Evolutionary conservation across 257 asterid genomes (phyloP), one percentile per base, ranked within the genome.

Genomic region (Solanum pinnatisectum): DNA sequence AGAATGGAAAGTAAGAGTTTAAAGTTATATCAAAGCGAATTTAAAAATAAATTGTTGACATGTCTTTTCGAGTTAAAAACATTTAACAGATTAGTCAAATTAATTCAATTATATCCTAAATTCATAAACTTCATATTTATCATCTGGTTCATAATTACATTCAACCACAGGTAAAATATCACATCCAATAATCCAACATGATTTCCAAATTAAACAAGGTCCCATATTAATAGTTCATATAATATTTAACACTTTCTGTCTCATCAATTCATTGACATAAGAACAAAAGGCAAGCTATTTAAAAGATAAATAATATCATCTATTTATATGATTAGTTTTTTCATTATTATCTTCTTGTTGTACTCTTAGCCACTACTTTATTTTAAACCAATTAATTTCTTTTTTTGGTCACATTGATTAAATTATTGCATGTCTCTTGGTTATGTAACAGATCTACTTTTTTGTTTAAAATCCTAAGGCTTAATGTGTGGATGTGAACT

Each of bases 191-290:
- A 27, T 81, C 16, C 6, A 9, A 14, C 85, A 46, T 81, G 85
- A 16, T 81, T 30, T 81, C 16, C 81, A 73, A 35, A 35, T 27
- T 27, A 81, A 81, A 22, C 39, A 59, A 91, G 90, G 85, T 16
- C 85, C 68, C 72, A 46, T 86, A 83, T 84, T 46, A 81, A 20
- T 84, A 36, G 12, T 84, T 16, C 23, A 86, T 72, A 78, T 36
- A 74, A 74, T 83, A 20, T 83, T 68, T 27, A 84, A 90, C 87
- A 86, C 88, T 90, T 91, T 90, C 39, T 92, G 94, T 91, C 93
- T 74, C 72, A 90, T 71, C 78, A 71, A 33, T 92, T 89, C 84
- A 92, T 89, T 86, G 92, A 87, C 93, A 91, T 88, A 90, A 90
- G 46, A 91, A 88, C 92, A 85, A 87, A 90, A 89, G 84, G 35